A percentile compares a stretch with the other conserved stretches of the same genome.
Conservation (phyloP, 345 rosid genomes). For the Corchorus olitorius region DNA sequence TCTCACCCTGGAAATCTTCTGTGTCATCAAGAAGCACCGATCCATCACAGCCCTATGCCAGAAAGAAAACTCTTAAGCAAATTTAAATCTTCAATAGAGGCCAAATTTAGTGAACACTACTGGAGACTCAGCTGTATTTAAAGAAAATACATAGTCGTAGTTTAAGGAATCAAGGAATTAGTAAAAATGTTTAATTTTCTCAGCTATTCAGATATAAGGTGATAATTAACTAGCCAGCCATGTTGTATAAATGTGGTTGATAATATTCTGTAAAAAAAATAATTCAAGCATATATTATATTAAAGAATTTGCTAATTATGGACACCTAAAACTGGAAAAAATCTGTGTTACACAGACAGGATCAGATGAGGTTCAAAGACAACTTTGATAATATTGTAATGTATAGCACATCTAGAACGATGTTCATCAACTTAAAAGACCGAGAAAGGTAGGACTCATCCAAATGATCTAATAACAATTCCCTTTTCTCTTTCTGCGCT, state of each 20-base stretch:
- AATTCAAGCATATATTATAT: background rate
- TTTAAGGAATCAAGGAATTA: too few relatives aligned
- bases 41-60: slow-evolving; percentile 69
- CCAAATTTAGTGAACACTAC: background rate
- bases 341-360: background rate
- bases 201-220: background rate
- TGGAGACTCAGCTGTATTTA: background rate
- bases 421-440: background rate
- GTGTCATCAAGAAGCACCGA: slow-evolving; percentile 81
- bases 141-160: too few relatives aligned
- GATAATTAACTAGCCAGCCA: background rate
- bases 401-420: background rate
- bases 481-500: background rate
- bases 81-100: background rate
- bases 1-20: slow-evolving; percentile 59
- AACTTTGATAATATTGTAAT: background rate
- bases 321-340: background rate
- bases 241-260: too few relatives aligned
- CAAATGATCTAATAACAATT: background rate
- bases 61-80: background rate
- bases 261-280: too few relatives aligned
- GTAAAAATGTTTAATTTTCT: background rate
- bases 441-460: background rate
- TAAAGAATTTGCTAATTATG: background rate
- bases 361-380: background rate